Base-by-base conservation (phyloP, 495 filamentous ascomycete species). In the Friedmanniomyces simplex region DNA sequence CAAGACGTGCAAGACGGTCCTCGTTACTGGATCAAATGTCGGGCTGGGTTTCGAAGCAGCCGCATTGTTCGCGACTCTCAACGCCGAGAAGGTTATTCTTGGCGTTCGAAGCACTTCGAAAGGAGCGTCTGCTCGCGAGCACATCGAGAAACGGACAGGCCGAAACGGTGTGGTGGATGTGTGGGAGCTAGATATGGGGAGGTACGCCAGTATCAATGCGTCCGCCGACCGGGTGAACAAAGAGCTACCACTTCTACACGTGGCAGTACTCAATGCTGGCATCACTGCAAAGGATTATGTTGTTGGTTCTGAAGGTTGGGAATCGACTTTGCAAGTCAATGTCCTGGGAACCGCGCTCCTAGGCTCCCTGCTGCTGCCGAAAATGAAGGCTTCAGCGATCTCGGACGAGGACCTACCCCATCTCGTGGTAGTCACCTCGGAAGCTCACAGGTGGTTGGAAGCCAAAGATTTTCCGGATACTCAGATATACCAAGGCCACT, bases 291-390 rank as follows among this genome's bases (percentile, higher is more conserved):
- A 21, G 2, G 13, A 48, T 4, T 65, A 30, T 52, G 18, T 48
- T 28, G 13, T 39, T 26, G 36, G 45, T 2, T 32, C 53, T 10
- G 41, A 82, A 20, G 78, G 75, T 1, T 79, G 72, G 70, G 83
- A 87, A 57, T 67, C 74, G 52, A 71, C 69, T 0, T n/a, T 85
- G 14, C 78, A 83, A 62, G 77, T 85, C 52, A 84, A 86, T 58
- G 73, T 77, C 0, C 68, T 86, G 2, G 79, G 77, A 2, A 83
- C 80, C 0, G 69, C 74, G 11, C 62, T 86, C 2, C 67, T 86
- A 25, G 79, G 73, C 0, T 28, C 82, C 20, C 66, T 83, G 0
- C 63, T 86, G 20, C 70, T 86, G 1, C 81, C 80, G 0, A 66
- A 70, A 41, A 46, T 78, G 32, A n/a, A n/a, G n/a, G n/a, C n/a